Conservation (phyloP, 2,329 filamentous ascomycete species). For the Aspergillus pseudoglaucus region DNA sequence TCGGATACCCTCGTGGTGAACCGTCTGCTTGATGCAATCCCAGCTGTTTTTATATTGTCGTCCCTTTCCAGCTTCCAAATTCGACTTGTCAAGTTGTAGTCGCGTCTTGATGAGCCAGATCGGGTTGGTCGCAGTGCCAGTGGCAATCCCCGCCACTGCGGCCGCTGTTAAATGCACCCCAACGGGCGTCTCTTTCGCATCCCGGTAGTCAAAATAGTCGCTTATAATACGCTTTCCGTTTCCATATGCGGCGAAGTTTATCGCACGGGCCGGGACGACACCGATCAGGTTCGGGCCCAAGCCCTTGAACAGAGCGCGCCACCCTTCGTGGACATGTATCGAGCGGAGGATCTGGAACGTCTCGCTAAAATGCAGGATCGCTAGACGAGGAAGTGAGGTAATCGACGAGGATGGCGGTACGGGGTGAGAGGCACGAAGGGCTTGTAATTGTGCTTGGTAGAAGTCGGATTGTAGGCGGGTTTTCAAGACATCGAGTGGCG, state of each 20-base stretch:
- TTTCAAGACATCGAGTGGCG: constrained; percentile 88
- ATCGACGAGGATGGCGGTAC: constrained; percentile 42
- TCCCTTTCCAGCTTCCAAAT: constrained; percentile 53
- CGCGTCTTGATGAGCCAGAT: constrained; percentile 97
- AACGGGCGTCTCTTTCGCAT: constrained; percentile 50
- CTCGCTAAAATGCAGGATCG: constrained; percentile 69
- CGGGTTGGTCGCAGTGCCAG: constrained; percentile 86
- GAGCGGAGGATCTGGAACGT: constrained; percentile 78
- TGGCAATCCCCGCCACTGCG: constrained; percentile 71
- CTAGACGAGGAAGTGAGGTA: constrained; percentile 60
- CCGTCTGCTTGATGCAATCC: constrained; percentile 78
- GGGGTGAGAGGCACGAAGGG: constrained; percentile 56
- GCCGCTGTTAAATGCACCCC: constrained; percentile 75
- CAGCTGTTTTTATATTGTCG: constrained; percentile 79
- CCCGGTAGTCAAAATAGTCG: constrained; percentile 50
- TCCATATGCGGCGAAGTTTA: constrained; percentile 91
- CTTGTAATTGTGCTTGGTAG: constrained; percentile 72
- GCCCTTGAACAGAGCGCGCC: constrained; percentile 85
- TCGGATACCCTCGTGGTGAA: constrained; percentile 70
- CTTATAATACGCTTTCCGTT: constrained; percentile 82
- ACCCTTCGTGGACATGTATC: constrained; percentile 75
- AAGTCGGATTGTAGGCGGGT: constrained; percentile 91
- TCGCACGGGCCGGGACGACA: constrained; percentile 80
- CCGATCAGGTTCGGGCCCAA: constrained; percentile 84
- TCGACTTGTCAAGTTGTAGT: constrained; percentile 83